phyloP scores from a whole-genome alignment of 306 rosid genomes.

The Trichosanthes cucumerina region DNA sequence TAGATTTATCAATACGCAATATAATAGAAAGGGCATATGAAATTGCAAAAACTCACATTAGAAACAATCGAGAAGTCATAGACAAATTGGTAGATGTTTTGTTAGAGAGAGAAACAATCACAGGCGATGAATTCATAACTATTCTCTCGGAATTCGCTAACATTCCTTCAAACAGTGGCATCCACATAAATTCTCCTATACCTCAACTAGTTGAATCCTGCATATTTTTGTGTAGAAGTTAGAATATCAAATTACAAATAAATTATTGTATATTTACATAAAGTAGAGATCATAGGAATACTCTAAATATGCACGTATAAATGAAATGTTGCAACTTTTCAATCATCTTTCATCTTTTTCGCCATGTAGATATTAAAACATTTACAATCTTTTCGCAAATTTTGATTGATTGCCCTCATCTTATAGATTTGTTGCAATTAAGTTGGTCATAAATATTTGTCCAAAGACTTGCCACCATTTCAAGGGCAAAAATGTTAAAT shows the following conservation, averaged over 20 bases:
- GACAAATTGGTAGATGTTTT: constrained; percentile 80
- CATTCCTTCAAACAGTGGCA: background rate
- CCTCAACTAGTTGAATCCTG: background rate
- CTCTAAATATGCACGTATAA: background rate
- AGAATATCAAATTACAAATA: background rate
- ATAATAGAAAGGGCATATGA: constrained; percentile 66
- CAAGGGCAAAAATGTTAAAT: too few relatives aligned
- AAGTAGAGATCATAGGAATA: background rate
- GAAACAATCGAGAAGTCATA: constrained; percentile 84
- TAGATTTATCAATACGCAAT: constrained; percentile 52
- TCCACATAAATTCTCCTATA: background rate
- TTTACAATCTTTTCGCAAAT: too few relatives aligned
- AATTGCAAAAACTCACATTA: constrained; percentile 64
- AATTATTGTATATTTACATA: background rate
- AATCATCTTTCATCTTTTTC: too few relatives aligned
- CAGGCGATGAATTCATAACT: constrained; percentile 80
- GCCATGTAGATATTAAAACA: too few relatives aligned
- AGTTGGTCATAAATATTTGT: too few relatives aligned
- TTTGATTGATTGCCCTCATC: too few relatives aligned
- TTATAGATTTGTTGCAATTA: too few relatives aligned
- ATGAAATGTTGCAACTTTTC: background rate
- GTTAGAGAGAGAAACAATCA: constrained; percentile 74
- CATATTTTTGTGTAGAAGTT: background rate
- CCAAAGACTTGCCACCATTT: too few relatives aligned
- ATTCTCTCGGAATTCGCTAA: constrained; percentile 44